Evolutionary conservation across 345 rosid genomes (phyloP), one percentile per base, ranked within the genome.

Genomic region (Eucalyptus fibrosa): DNA sequence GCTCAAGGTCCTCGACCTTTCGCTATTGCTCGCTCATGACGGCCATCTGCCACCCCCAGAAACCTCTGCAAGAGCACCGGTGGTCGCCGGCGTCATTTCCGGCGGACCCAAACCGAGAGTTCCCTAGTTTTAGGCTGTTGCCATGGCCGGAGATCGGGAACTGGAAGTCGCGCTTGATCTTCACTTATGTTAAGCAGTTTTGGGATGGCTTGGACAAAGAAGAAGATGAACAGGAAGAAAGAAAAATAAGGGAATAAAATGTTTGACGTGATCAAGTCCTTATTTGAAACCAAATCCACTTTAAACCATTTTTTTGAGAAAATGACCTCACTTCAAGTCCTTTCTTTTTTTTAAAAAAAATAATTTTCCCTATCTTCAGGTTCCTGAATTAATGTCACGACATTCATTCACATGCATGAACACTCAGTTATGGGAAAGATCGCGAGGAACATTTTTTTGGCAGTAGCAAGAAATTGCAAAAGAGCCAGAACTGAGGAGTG

Each of bases 341-440:
- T 7, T 18, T 17, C 1, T 7, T 1, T 8, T 55, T 21, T 55
- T 55, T n/a, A n/a, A n/a, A 1, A 3, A 0, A 49, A 49, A 4
- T 47, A 55, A 55, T 24, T 56, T 10, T 56, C 30, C 13, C 62
- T 7, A 65, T 65, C 40, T 65, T n/a, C 19, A 7, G 37, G 77
- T 6, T 65, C 40, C 40, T 1, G 77, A n/a, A 65, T 60, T 30
- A 7, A 62, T 13, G 69, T 65, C 77, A 4, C 37, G 0, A n/a
- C 32, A 15, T 65, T 65, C 77, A 65, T 65, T n/a, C 40, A 8
- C 11, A 15, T n/a, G 37, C 6, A 16, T 8, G 21, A 65, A n/a
- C 21, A n/a, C 77, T 65, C 21, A 3, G 77, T n/a, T 2, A 65
- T 15, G 21, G 77, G 40, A n/a, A n/a, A 65, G 11, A 15, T n/a